Base-by-base conservation (phyloP, 169 alveolate species). In the Cryptosporidium sp. region DNA sequence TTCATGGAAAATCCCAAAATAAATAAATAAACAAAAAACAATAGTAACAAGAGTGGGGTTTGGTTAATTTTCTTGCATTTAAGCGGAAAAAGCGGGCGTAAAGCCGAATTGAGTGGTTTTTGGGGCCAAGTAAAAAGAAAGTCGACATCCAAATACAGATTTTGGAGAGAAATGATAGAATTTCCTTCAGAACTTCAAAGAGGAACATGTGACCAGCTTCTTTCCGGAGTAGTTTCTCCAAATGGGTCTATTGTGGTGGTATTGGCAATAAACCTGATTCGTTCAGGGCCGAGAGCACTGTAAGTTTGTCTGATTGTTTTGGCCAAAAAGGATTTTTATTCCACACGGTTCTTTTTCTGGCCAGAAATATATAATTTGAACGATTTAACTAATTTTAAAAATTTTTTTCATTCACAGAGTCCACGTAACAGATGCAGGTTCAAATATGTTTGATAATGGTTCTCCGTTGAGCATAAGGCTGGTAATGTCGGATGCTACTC, bases 211-310 rank as follows among this genome's bases (percentile, higher is more conserved):
- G 89, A 80, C 68, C 89, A 80, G 56, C 89, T 80, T 48, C 89
- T 80, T 65, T 80, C 89, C 16, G 89, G 89, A 62, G 67, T 62
- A n/a, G 67, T 73, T 42, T 80, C 89, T 26, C 75, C 75, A 45
- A 62, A 21, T 35, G 89, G 89, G 31, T 80, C 89, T 9, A 52
- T 80, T 3, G 89, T 80, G 45, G 89, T 80, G 4, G 75, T 80
- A 16, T 33, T 80, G n/a, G 89, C 89, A 26, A 80, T 80, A 37
- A 80, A 80, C 56, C 35, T 80, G 42, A 80, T 80, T 14, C 89
- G 89, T 37, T 80, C 89, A 62, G 89, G 89, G 39, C 89, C 89
- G 10, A 80, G 89, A 62, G 89, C 89, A 80, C 69, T 80, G 89
- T 80, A 80, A 80, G 89, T 80, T 80, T 21, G 26, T 2, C 6